phyloP scores from a whole-genome alignment of 257 asterid species.

The Nicotiana obtusifolia region DNA sequence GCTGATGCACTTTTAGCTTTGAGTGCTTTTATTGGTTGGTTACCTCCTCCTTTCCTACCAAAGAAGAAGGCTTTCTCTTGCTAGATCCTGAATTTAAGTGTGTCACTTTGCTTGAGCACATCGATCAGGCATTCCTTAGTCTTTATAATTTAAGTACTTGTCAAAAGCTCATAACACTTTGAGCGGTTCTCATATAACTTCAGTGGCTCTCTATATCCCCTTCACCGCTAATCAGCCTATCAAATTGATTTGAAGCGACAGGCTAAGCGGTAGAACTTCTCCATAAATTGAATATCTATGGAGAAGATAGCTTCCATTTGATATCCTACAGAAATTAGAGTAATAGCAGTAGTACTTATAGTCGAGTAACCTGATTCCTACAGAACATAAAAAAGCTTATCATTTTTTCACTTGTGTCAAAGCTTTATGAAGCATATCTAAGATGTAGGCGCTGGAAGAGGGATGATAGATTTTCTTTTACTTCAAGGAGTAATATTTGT shows the following conservation, averaged over 20 bases:
- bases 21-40: not conserved
- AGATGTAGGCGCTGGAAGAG: not conserved
- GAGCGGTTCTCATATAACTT: not conserved
- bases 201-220: not conserved
- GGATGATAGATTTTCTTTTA: not conserved
- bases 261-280: not conserved
- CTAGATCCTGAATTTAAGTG: not conserved
- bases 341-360: not conserved
- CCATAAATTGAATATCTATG: not conserved
- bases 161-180: not conserved
- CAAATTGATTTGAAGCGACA: not conserved
- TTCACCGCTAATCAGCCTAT: not conserved
- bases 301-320: conserved; percentile 5
- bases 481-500: not conserved
- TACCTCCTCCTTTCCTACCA: not conserved
- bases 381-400: no score
- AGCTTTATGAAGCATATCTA: conserved; percentile 2
- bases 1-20: not conserved
- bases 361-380: no score
- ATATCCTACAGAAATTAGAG: not conserved
- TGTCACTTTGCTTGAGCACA: no score
- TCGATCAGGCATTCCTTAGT: not conserved
- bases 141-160: not conserved
- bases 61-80: not conserved
- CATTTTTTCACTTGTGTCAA: not conserved